Base-by-base conservation (phyloP, 495 filamentous ascomycete species). In the Aspergillus bertholletiae region DNA sequence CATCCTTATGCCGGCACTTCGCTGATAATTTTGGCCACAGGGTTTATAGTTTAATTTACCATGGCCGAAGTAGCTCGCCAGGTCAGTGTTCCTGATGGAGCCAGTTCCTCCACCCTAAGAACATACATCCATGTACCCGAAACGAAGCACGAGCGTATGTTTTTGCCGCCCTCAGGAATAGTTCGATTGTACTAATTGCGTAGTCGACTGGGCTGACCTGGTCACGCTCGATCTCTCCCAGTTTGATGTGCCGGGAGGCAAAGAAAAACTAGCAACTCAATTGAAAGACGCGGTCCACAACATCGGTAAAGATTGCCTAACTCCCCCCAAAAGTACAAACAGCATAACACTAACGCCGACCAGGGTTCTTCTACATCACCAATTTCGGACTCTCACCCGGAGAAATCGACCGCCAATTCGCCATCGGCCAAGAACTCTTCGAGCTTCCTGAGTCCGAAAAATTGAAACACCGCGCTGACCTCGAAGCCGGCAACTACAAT, bases 381-480 rank as follows among this genome's bases (percentile, higher is more conserved):
- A 75, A 76, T 51, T 72, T 76, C 49, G 79, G 77, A 7, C 63
- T 84, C 18, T 66, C 68, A 0, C 67, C 80, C 40, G 78, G 79
- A 46, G 68, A 80, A 47, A 66, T 84, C 15, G 69, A 76, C 45
- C 63, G 66, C 1, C 80, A 83, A 62, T 84, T 80, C 53, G 70
- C 78, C 23, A 61, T 83, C 17, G 80, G 66, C 35, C 68, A 75
- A 45, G 66, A 68, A 7, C 63, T 80, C 49, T 75, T 82, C 62
- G 57, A 66, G 8, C 74, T 86, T 0, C 76, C 79, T 0, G 46
- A 70, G 28, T 74, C 80, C 9, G 80, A 82, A 49, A 81, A 80
- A 52, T 58, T 69, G 6, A 69, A 74, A 51, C 80, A 78, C 53
- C 57, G 63, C 12, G 74, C 73, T 26, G 68, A 77, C 32, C 69